Conservation (phyloP, 2,329 filamentous ascomycete species). For the Aureobasidium pullulans region DNA sequence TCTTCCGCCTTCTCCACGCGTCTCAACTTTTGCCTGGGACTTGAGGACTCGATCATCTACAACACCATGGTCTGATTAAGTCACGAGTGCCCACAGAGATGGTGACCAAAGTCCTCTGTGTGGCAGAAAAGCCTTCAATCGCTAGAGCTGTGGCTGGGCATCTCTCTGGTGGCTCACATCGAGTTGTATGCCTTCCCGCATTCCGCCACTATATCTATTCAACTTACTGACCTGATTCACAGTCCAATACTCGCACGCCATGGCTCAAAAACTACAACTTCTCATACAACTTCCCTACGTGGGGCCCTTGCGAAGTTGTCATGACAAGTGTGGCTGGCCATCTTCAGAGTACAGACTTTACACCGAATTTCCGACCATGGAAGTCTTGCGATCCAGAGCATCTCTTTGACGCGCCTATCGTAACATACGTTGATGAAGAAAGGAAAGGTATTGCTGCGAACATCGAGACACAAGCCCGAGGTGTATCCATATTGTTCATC, state of each 20-base stretch:
- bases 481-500: constrained; percentile 73
- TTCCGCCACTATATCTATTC: constrained; percentile 27
- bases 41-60: not conserved
- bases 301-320: constrained; percentile 75
- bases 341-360: constrained; percentile 74
- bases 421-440: constrained; percentile 60
- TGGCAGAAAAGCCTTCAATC: constrained; percentile 87
- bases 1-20: constrained; percentile 6
- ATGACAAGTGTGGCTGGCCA: constrained; percentile 95
- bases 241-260: not conserved
- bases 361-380: constrained; percentile 69
- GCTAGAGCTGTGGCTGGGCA: constrained; percentile 89
- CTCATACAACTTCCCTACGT: constrained; percentile 74
- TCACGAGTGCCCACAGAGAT: constrained; percentile 22
- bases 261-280: constrained; percentile 96
- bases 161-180: constrained; percentile 67
- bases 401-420: constrained; percentile 75
- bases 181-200: constrained; percentile 49
- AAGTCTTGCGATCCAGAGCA: constrained; percentile 66
- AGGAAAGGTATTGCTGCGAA: constrained; percentile 78
- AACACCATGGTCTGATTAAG: not conserved
- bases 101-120: constrained; percentile 58
- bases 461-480: constrained; percentile 69
- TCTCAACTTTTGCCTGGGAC: not conserved
- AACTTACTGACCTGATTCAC: not conserved